phyloP scores from a whole-genome alignment of 164 flowering plant genomes.

The Saururus chinensis region DNA sequence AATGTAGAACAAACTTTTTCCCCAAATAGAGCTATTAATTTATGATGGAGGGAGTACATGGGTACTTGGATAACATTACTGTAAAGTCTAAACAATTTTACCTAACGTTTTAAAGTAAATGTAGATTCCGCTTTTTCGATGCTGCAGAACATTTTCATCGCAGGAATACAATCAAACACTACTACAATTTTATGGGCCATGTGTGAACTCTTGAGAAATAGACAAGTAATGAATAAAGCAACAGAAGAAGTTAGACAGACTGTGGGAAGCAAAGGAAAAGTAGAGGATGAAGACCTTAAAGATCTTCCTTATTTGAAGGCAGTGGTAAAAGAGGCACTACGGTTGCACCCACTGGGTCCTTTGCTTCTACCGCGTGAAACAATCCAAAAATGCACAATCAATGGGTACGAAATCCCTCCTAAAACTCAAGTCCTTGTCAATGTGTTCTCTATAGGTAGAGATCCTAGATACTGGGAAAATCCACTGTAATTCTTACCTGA shows the following conservation, averaged over 20 bases:
- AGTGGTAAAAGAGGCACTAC: not conserved
- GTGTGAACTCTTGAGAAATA: not conserved
- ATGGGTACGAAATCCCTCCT: constrained; percentile 12
- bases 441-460: constrained; percentile 19
- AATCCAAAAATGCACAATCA: not conserved
- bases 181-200: not conserved
- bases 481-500: constrained; percentile 22
- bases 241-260: not conserved
- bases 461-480: constrained; percentile 23
- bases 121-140: not conserved
- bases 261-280: not conserved
- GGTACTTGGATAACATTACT: no score
- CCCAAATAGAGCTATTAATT: no score
- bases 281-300: not conserved
- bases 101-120: no score
- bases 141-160: not conserved
- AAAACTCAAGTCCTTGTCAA: constrained; percentile 15
- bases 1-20: no score
- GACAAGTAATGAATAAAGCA: not conserved
- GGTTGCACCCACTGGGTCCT: constrained; percentile 1
- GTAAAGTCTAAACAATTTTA: no score
- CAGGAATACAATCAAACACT: not conserved
- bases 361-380: not conserved
- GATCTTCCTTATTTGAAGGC: not conserved
- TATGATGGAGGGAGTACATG: no score